Conservation (phyloP, 139 green algal species). For the Tetraselmis chui region DNA sequence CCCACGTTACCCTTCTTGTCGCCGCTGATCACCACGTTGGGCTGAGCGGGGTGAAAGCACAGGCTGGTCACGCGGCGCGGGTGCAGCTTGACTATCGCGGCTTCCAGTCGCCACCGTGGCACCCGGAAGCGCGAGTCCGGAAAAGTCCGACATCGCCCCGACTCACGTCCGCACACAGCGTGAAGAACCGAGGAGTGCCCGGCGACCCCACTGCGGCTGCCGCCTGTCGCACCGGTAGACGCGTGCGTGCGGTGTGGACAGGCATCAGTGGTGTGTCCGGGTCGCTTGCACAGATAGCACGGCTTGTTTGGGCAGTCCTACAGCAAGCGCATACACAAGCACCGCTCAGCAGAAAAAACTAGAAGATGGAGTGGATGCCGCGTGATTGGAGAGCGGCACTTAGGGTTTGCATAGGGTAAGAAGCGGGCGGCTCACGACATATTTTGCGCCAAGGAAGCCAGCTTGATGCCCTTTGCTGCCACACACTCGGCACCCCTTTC, state of each 20-base stretch:
- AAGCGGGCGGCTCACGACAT: conserved; percentile 24
- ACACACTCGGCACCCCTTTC: conserved; percentile 78
- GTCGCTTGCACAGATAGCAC: conserved; percentile 80
- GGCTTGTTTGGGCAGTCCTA: conserved; percentile 81
- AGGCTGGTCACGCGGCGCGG: conserved; percentile 53
- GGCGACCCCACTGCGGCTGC: too few relatives aligned
- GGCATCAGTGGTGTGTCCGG: conserved; percentile 76
- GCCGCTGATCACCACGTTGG: conserved; percentile 60
- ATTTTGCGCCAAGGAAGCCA: conserved; percentile 73
- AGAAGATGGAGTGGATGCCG: neutral
- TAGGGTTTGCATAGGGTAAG: neutral
- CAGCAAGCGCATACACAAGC: neutral
- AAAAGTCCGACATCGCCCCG: neutral
- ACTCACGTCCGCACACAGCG: neutral
- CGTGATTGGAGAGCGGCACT: neutral
- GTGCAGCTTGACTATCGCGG: conserved; percentile 78
- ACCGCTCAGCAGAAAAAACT: neutral
- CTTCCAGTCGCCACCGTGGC: conserved; percentile 57
- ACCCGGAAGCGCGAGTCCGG: neutral
- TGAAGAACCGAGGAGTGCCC: neutral
- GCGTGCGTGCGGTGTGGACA: conserved; percentile 63
- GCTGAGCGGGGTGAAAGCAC: conserved; percentile 66
- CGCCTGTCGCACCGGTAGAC: neutral
- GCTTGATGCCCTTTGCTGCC: conserved; percentile 67
- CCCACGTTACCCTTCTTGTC: conserved; percentile 76